Evolutionary conservation across 192 early-diverging fungal genomes (phyloP), one percentile per base, ranked within the genome.

Genomic region (Cladochytrium replicatum): DNA sequence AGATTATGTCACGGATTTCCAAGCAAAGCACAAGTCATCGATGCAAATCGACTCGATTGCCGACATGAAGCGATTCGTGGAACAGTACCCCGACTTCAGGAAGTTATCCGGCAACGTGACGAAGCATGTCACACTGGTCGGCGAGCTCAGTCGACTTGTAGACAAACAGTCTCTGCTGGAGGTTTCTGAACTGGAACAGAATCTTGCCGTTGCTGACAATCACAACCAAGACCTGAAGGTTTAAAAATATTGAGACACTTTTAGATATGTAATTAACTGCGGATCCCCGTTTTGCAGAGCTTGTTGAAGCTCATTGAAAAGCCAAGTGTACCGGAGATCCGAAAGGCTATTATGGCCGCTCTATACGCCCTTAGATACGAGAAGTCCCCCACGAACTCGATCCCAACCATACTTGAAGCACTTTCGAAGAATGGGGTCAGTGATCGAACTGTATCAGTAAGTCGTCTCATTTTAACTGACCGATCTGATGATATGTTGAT

Each of bases 61-160:
- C 5, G 93, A 99, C 54, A 99, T 99, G 95, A 99, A 99, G 62
- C 76, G 85, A 40, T 99, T 99, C 80, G 89, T 99, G 7, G 92
- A 99, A 61, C 89, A 91, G 34, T 99, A 99, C 54, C 95, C 95
- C 4, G 95, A 99, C 53, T 97, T 99, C 56, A 69, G 89, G 51
- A 95, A 93, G 64, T 71, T 99, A 11, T 86, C 85, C 21, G 92
- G 92, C 6, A 99, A 99, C 59, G 95, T 99, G 8, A 86, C 86
- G 11, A 99, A 99, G 54, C 95, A 99, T 64, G 95, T 99, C 6
- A 85, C 95, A 5, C 63, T 99, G n/a, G 90, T 96, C 19, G 82
- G 89, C n/a, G 95, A 99, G 64, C 71, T 97, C 28, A 90, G 87
- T 58, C 74, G 89, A 15, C 54, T 81, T 24, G 89, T 97, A 8